Base-by-base conservation (phyloP, 2,329 filamentous ascomycete genomes). In the Xylaria sp. region DNA sequence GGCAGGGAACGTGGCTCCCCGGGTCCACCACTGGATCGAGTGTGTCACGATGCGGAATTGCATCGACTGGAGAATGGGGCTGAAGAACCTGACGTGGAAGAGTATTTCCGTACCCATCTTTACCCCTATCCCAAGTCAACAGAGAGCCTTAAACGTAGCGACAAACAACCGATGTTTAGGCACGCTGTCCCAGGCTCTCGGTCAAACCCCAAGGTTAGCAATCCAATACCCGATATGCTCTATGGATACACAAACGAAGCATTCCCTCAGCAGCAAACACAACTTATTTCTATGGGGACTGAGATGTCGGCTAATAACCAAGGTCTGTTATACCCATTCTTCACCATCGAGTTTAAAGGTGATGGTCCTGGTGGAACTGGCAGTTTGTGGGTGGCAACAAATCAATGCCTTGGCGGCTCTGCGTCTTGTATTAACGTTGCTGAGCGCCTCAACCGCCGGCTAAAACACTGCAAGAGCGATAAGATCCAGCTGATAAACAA, bases 321-420 rank as follows among this genome's bases (percentile, higher is more conserved):
- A 32, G 54, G 36, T n/a, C 34, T 73, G 50, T 11, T 70, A 3
- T 75, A 67, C 64, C 77, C 77, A 0, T 79, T 79, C 69, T 73
- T 79, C 58, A 64, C 69, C 39, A 68, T 79, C 57, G 75, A 79
- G 66, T 76, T 78, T 68, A 77, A 75, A 45, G 77, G 75, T n/a
- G 75, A 79, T 17, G 74, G 76, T 42, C 42, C n/a, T 17, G 17
- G 14, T 5, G 42, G 42, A 42, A 42, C 39, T 47, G 78, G 76
- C 1, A 76, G 65, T 60, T 17, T 81, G 56, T 79, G 75, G 77
- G 77, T 76, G 2, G 77, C 78, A 9, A 79, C 76, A 2, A 82
- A 82, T 64, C 75, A 81, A 71, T 80, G 77, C 65, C 72, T 80
- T 27, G 76, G 78, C 1, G 77, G 62, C 0, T 74, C 78, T 1